Evolutionary conservation across 495 filamentous ascomycete genomes (phyloP).

Genomic region (Aspergillus steynii): DNA sequence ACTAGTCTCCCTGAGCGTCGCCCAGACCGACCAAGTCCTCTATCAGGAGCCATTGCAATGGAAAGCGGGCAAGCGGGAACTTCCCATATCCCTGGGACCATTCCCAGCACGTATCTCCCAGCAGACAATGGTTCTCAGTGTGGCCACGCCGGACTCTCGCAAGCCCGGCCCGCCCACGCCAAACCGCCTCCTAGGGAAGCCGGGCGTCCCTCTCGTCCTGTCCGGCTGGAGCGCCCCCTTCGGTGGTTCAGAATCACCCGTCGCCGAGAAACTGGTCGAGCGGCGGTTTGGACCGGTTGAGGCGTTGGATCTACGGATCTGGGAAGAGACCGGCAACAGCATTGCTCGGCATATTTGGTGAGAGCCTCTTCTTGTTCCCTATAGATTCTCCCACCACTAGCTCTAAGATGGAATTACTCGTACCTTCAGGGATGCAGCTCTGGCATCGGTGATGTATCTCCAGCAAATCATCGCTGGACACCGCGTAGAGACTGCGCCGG

Average conservation of each 20-base stretch:
- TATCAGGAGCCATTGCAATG: constrained; percentile 49
- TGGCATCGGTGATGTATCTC: constrained; percentile 54
- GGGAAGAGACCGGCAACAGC: constrained; percentile 92
- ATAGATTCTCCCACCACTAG: background rate
- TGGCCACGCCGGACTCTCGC: constrained; percentile 17
- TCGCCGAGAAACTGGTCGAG: constrained; percentile 52
- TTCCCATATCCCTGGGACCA: constrained; percentile 41
- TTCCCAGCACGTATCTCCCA: constrained; percentile 28
- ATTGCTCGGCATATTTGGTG: constrained; percentile 96
- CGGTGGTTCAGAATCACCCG: constrained; percentile 31
- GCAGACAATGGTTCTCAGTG: constrained; percentile 29
- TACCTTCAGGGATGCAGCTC: constrained; percentile 64
- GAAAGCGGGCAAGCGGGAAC: constrained; percentile 54
- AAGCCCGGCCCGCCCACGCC: constrained; percentile 14
- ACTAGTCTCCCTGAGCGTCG: constrained; percentile 43
- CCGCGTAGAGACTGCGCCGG: constrained; percentile 18
- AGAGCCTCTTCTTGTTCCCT: constrained; percentile 26
- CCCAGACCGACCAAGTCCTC: constrained; percentile 36
- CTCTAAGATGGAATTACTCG: constrained; percentile 16
- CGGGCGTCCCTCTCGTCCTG: constrained; percentile 46
- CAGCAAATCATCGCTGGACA: constrained; percentile 25
- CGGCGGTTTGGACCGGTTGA: constrained; percentile 46
- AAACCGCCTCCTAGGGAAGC: constrained; percentile 25
- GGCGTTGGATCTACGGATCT: constrained; percentile 48
- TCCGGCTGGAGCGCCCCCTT: constrained; percentile 58